These are phyloP conservation scores for Beauveria brongniartii DNA, from an alignment of 2,329 filamentous ascomycete species.

Conservation along the genomic window DNA sequence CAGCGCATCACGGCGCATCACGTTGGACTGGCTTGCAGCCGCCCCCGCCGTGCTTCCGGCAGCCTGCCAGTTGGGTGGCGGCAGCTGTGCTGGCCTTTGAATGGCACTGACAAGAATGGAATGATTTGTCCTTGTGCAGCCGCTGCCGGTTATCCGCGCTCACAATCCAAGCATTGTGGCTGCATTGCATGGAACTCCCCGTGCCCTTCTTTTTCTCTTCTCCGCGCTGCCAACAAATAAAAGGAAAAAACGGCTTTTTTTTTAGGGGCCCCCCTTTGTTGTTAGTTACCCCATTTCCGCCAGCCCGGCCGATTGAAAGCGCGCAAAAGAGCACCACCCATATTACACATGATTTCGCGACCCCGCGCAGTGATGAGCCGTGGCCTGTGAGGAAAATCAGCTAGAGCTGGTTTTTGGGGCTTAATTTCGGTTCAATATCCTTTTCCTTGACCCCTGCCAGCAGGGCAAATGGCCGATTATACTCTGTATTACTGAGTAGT, in stretches of 20 bases:
- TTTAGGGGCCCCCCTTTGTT: background rate
- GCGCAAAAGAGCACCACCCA: no score
- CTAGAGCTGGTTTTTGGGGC: background rate
- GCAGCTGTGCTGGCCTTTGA: background rate
- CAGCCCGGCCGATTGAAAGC: background rate
- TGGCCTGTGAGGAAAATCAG: background rate
- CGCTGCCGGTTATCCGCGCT: constrained; percentile 8
- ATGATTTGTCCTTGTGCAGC: background rate
- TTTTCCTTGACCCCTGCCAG: background rate
- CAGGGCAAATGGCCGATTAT: background rate
- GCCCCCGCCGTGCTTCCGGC: background rate
- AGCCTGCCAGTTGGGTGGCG: background rate
- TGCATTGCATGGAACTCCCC: no score
- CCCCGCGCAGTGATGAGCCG: background rate
- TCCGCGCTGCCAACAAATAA: background rate
- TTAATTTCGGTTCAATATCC: background rate
- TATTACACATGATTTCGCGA: background rate
- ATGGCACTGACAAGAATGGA: background rate
- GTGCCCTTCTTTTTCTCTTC: no score
- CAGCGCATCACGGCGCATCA: background rate
- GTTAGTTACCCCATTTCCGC: background rate
- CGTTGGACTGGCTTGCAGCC: background rate
- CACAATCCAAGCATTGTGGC: background rate
- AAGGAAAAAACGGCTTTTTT: background rate
- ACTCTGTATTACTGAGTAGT: background rate